These are phyloP conservation scores for Carex arenaria DNA, from an alignment of 202 grass and related monocot species.

Conservation along the genomic window DNA sequence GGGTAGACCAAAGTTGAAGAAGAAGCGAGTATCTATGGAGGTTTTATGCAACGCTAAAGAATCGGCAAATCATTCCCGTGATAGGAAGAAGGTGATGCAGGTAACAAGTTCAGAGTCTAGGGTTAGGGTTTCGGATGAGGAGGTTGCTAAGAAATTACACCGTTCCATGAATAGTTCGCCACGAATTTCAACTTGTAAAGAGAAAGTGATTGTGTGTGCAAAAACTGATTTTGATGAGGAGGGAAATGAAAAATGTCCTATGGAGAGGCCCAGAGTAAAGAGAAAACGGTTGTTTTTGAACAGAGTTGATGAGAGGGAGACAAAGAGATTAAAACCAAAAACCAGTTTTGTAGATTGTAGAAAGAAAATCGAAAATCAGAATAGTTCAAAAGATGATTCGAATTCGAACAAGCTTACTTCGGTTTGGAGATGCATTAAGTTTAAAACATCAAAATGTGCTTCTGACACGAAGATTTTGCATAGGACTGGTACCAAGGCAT, in stretches of 20 bases:
- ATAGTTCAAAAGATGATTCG: slow-evolving; percentile 19
- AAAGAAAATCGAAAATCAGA: slow-evolving; percentile 24
- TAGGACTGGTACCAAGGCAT: slow-evolving; percentile 30
- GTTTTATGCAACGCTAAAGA: slow-evolving; percentile 59
- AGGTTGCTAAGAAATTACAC: slow-evolving; percentile 53
- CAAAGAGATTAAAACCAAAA: slow-evolving; percentile 37
- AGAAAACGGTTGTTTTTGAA: slow-evolving; percentile 68
- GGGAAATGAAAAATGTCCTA: slow-evolving; percentile 12
- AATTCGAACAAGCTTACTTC: slow-evolving; percentile 48
- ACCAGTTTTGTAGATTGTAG: slow-evolving; percentile 31
- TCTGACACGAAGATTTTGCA: slow-evolving; percentile 67
- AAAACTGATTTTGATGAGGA: slow-evolving; percentile 21
- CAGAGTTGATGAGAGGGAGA: slow-evolving; percentile 34
- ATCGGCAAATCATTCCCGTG: background rate
- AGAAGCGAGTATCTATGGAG: slow-evolving; percentile 63
- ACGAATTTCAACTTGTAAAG: slow-evolving; percentile 42
- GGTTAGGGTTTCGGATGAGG: slow-evolving; percentile 34
- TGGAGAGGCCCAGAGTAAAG: slow-evolving; percentile 55
- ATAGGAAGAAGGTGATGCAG: slow-evolving; percentile 11
- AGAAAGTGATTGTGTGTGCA: slow-evolving; percentile 35
- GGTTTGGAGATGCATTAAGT: slow-evolving; percentile 76
- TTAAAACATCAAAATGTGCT: slow-evolving; percentile 56
- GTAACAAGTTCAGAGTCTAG: slow-evolving; percentile 23
- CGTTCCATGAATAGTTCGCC: slow-evolving; percentile 62
- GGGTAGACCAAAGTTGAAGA: slow-evolving; percentile 52